Evolutionary conservation across 768 basidiomycete species (phyloP).

Genomic region (Psilocybe subaeruginosa): DNA sequence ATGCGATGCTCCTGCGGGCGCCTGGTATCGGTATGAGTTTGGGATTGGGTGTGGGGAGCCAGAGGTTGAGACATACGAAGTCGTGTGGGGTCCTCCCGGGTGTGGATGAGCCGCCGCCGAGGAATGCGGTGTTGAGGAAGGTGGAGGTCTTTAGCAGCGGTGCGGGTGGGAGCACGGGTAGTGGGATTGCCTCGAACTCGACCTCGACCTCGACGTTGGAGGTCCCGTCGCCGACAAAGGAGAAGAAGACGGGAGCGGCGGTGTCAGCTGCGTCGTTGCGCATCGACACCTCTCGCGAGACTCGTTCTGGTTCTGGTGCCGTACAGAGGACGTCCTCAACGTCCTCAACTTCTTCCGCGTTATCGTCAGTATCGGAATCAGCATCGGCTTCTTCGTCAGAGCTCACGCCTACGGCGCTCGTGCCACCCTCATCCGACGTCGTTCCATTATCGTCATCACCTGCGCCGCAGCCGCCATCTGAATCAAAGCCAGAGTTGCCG

Average conservation of each 20-base stretch:
- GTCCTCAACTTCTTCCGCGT: background rate
- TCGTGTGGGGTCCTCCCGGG: conserved; percentile 19
- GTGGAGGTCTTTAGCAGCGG: background rate
- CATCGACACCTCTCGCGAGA: background rate
- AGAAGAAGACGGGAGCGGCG: background rate
- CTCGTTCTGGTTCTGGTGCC: background rate
- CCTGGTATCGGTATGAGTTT: background rate
- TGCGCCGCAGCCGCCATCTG: background rate
- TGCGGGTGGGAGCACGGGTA: background rate
- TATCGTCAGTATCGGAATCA: background rate
- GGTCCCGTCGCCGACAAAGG: background rate
- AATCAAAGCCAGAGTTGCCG: background rate
- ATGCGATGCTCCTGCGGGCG: conserved; percentile 19
- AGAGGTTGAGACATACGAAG: conserved; percentile 13
- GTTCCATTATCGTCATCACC: background rate
- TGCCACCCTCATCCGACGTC: background rate
- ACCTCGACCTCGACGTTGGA: background rate
- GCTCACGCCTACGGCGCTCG: background rate
- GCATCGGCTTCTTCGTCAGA: background rate
- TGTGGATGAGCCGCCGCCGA: conserved; percentile 10
- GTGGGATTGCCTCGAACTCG: no score
- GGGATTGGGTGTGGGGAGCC: no score
- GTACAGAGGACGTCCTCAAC: background rate
- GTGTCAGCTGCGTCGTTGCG: background rate
- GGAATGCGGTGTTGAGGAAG: conserved; percentile 7